phyloP scores from a whole-genome alignment of 2,329 filamentous ascomycete genomes.

The Exserohilum rostratum region DNA sequence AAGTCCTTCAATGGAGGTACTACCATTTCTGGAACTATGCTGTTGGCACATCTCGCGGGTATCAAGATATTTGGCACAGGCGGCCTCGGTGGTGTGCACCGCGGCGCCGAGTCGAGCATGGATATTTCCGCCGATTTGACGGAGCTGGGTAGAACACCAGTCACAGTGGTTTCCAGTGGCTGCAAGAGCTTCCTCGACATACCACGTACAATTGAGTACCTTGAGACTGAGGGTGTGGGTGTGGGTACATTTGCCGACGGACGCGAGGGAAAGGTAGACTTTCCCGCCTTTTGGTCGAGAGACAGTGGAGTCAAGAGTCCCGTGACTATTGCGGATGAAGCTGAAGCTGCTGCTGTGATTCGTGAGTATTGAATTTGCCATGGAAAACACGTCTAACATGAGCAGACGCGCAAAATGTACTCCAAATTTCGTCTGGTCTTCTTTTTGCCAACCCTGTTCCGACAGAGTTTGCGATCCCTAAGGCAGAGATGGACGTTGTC shows the following conservation, averaged over 20 bases:
- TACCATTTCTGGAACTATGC: slow-evolving; percentile 91
- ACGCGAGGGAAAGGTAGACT: slow-evolving; percentile 73
- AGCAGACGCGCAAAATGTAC: slow-evolving; percentile 71
- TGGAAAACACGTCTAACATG: slow-evolving; percentile 4
- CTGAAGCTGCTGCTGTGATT: slow-evolving; percentile 88
- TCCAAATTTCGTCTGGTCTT: slow-evolving; percentile 78
- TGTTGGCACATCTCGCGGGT: slow-evolving; percentile 83
- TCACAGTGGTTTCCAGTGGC: slow-evolving; percentile 87
- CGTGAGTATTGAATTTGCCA: slow-evolving; percentile 53
- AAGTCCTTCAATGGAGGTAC: slow-evolving; percentile 83
- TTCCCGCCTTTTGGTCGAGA: slow-evolving; percentile 90
- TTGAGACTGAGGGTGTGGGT: slow-evolving; percentile 75
- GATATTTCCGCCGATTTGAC: slow-evolving; percentile 95
- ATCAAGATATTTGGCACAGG: slow-evolving; percentile 95
- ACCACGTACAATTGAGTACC: slow-evolving; percentile 81
- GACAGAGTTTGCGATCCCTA: slow-evolving; percentile 70
- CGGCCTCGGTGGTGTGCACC: slow-evolving; percentile 91
- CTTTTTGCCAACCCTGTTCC: slow-evolving; percentile 91
- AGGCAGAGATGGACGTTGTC: slow-evolving; percentile 52
- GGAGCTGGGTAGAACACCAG: slow-evolving; percentile 85
- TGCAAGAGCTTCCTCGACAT: slow-evolving; percentile 98
- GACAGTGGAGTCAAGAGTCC: slow-evolving; percentile 86
- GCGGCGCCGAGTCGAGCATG: slow-evolving; percentile 83
- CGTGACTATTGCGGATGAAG: slow-evolving; percentile 72
- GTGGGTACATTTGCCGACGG: slow-evolving; percentile 92